phyloP scores from a whole-genome alignment of 345 rosid genomes.

The Raphanus raphanistrum region DNA sequence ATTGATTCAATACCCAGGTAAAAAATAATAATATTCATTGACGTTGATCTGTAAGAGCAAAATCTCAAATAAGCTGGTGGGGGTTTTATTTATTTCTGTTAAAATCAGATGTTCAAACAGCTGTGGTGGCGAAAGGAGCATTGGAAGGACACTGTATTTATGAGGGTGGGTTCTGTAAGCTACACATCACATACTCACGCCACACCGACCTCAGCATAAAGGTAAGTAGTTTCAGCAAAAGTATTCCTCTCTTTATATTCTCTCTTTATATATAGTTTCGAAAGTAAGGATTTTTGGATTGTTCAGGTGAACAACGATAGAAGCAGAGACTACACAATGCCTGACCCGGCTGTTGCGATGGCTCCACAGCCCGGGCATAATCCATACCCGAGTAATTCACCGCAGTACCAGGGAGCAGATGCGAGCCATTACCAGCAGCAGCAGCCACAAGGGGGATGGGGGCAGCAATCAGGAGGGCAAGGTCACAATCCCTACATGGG shows the following conservation, averaged over 20 bases:
- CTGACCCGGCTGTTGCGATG: not conserved
- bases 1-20: conserved; percentile 80
- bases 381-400: conserved; percentile 30
- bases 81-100: not conserved
- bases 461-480: conserved; percentile 26
- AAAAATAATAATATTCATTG: not conserved
- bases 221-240: conserved; percentile 40
- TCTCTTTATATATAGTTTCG: not conserved
- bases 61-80: conserved; percentile 7
- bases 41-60: not conserved
- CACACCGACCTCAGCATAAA: conserved; percentile 95
- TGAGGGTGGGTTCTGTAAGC: conserved; percentile 98
- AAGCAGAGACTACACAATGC: not conserved
- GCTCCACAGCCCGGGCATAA: not conserved
- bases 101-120: conserved; percentile 83
- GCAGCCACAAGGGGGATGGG: conserved; percentile 67
- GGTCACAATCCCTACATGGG: conserved; percentile 57
- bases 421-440: conserved; percentile 44
- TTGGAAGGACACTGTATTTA: conserved; percentile 98
- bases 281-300: not conserved
- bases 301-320: not conserved
- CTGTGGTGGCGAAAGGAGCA: conserved; percentile 86
- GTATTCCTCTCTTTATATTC: not conserved
- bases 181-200: conserved; percentile 92
- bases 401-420: conserved; percentile 50